phyloP scores from a whole-genome alignment of 352 stramenopile genomes.

The Plasmopara halstedii region DNA sequence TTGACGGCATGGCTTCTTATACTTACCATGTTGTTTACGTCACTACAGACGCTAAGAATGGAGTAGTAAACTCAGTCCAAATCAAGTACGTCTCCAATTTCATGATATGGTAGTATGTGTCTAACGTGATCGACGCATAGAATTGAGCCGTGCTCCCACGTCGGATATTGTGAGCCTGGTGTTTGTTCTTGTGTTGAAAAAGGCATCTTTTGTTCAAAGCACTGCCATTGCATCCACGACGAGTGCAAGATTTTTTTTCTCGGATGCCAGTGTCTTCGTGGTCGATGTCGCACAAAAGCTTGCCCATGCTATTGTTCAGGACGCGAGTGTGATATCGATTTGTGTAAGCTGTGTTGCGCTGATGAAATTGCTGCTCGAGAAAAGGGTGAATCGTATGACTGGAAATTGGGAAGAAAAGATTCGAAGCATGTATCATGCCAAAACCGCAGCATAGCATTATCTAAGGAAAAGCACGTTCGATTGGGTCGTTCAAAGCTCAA shows the following conservation, averaged over 20 bases:
- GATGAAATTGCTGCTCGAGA: conserved; percentile 33
- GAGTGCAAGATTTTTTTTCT: conserved; percentile 83
- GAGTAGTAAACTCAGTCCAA: conserved; percentile 35
- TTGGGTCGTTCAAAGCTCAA: conserved; percentile 74
- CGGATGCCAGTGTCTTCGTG: conserved; percentile 83
- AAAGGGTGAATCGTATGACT: conserved; percentile 11
- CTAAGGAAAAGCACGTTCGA: conserved; percentile 55
- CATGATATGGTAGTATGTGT: neutral
- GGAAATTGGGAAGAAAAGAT: conserved; percentile 11
- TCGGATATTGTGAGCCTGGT: conserved; percentile 69
- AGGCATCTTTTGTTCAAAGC: conserved; percentile 88
- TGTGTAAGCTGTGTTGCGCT: conserved; percentile 76
- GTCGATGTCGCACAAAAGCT: conserved; percentile 73
- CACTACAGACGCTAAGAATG: conserved; percentile 30
- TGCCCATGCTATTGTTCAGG: conserved; percentile 88
- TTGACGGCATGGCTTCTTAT: conserved; percentile 2
- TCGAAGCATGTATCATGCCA: conserved; percentile 40
- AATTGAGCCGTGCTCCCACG: conserved; percentile 84
- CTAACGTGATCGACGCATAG: conserved; percentile 12
- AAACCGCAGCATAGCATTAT: conserved; percentile 50
- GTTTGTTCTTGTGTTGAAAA: conserved; percentile 86
- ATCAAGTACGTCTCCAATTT: conserved; percentile 31
- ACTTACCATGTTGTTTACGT: conserved; percentile 1
- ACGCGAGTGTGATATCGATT: conserved; percentile 91
- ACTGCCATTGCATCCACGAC: conserved; percentile 74